These are phyloP conservation scores for Cercospora zeae-maydis DNA, from an alignment of 2,329 filamentous ascomycete genomes.

Conservation along the genomic window DNA sequence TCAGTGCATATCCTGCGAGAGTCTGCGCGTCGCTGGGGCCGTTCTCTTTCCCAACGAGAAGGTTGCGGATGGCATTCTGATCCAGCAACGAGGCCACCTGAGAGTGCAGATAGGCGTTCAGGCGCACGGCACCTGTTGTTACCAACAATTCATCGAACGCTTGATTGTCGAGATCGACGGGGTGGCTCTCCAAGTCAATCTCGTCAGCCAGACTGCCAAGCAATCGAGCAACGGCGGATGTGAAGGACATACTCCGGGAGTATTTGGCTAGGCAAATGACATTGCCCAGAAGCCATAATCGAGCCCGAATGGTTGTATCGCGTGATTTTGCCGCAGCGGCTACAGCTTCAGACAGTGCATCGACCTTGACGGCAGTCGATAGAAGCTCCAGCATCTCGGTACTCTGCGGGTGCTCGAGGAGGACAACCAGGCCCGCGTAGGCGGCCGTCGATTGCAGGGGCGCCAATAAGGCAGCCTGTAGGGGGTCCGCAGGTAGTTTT, in stretches of 20 bases:
- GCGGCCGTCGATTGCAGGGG: conserved; percentile 29
- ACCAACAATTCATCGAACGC: conserved; percentile 48
- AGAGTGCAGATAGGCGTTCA: conserved; percentile 55
- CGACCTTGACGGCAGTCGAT: conserved; percentile 25
- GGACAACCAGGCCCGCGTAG: conserved; percentile 30
- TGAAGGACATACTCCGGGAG: conserved; percentile 43
- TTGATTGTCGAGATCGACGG: conserved; percentile 33
- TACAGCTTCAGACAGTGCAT: conserved; percentile 23
- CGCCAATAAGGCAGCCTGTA: conserved; percentile 34
- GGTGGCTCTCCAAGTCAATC: conserved; percentile 49
- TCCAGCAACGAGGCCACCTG: conserved; percentile 71
- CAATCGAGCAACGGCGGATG: conserved; percentile 54
- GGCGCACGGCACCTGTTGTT: conserved; percentile 25
- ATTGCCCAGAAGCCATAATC: conserved; percentile 57
- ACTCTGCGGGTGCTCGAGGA: conserved; percentile 31
- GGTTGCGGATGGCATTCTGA: conserved; percentile 64
- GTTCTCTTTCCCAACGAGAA: conserved; percentile 25
- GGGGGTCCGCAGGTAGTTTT: conserved; percentile 23
- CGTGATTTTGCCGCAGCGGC: conserved; percentile 2
- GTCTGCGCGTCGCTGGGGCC: conserved; percentile 59
- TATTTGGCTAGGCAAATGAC: conserved; percentile 48
- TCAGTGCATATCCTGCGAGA: conserved; percentile 81
- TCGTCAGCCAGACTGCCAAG: conserved; percentile 55
- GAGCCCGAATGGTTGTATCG: conserved; percentile 35
- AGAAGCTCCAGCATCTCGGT: conserved; percentile 28